A percentile compares a stretch with the other conserved stretches of the same genome.
These are phyloP conservation scores for Pseudogymnoascus sp. DNA, from an alignment of 2,329 filamentous ascomycete genomes.

Conservation along the genomic window DNA sequence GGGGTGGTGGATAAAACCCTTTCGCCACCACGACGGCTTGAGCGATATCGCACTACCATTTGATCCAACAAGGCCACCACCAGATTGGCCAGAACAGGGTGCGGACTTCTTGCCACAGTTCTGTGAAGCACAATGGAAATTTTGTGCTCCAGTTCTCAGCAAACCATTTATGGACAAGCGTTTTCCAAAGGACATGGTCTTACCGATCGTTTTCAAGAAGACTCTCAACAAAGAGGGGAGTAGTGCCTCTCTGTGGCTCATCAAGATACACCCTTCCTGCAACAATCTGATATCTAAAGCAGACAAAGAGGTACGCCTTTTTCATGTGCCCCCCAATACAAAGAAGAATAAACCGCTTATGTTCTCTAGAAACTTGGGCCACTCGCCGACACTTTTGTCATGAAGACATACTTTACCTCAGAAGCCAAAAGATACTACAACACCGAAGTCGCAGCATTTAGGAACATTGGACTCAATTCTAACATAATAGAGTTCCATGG, in stretches of 20 bases:
- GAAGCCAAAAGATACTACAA: conserved; percentile 20
- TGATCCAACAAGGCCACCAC: conserved; percentile 14
- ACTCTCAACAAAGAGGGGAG: conserved; percentile 13
- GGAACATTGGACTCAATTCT: conserved; percentile 12
- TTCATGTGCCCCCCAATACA: not conserved
- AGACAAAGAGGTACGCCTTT: not conserved
- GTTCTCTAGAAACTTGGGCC: not conserved
- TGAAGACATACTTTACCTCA: conserved; percentile 23
- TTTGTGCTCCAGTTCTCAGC: conserved; percentile 22
- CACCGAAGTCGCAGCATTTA: conserved; percentile 23
- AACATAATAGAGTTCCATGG: conserved; percentile 26
- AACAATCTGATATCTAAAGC: conserved; percentile 17
- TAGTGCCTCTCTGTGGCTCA: conserved; percentile 18
- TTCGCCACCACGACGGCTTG: conserved; percentile 7
- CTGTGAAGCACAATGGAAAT: conserved; percentile 24
- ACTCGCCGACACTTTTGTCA: conserved; percentile 21
- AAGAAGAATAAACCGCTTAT: no score
- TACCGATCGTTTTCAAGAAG: conserved; percentile 24
- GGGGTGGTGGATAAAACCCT: conserved; percentile 10
- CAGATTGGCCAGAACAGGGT: conserved; percentile 16
- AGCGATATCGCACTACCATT: conserved; percentile 19
- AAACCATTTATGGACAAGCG: conserved; percentile 17
- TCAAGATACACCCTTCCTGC: conserved; percentile 23
- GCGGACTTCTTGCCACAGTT: conserved; percentile 22
- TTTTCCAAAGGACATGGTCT: conserved; percentile 20